Percentiles rank a stretch among this genome's conserved stretches.
Conservation (phyloP, 164 flowering plant genomes). For the Echeveria elegans region DNA sequence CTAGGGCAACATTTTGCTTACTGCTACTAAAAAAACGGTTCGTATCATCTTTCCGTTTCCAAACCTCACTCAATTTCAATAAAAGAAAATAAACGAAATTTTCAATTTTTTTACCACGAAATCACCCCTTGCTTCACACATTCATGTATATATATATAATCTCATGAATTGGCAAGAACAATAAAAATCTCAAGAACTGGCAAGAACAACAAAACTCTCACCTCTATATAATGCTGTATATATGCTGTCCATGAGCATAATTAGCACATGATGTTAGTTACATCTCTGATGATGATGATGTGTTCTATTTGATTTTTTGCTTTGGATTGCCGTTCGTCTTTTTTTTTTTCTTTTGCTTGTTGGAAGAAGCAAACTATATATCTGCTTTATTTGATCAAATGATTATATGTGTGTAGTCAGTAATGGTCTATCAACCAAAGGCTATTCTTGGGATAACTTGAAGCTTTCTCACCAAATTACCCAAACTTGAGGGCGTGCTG, state of each 20-base stretch:
- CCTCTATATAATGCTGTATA: background rate
- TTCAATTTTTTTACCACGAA: background rate
- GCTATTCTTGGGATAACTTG: background rate
- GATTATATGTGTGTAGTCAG: background rate
- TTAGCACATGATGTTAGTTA: constrained; percentile 7
- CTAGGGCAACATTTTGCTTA: no score
- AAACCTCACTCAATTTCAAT: background rate
- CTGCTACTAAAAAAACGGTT: no score
- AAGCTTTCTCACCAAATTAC: constrained; percentile 2
- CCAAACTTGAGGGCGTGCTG: constrained; percentile 5
- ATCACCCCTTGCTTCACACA: background rate
- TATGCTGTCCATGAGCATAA: constrained; percentile 5
- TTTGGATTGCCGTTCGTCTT: constrained; percentile 4
- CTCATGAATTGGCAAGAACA: background rate
- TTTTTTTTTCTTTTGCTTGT: constrained; percentile 8
- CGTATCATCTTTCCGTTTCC: background rate
- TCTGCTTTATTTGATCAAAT: constrained; percentile 1
- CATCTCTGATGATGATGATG: background rate
- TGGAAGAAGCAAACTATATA: constrained; percentile 1
- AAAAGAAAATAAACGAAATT: background rate
- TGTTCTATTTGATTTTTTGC: constrained; percentile 3
- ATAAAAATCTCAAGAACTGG: background rate
- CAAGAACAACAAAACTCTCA: background rate
- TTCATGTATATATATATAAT: no score
- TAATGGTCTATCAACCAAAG: constrained; percentile 5